Evolutionary conservation across 2,329 filamentous ascomycete species (phyloP), one percentile per base, ranked within the genome.

Genomic region (Trichoderma atroviride): DNA sequence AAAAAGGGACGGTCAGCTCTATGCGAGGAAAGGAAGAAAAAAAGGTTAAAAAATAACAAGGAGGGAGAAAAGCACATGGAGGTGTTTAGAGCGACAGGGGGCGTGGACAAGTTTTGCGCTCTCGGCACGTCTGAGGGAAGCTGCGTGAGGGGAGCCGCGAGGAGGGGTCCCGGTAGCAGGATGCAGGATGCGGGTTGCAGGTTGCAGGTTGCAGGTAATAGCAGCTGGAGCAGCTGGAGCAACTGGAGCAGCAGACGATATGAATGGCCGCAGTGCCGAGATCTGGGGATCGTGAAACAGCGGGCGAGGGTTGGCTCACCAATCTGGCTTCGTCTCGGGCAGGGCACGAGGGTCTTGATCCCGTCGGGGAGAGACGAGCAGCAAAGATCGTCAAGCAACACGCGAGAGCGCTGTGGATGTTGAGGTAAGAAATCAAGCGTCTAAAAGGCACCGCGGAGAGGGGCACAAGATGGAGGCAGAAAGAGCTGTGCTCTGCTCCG

Each of bases 91-190:
- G 22, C 22, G 67, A 50, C 63, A 66, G 56, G 59, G 53, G 35
- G 50, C 55, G 55, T 40, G 24, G 37, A 62, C 43, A 40, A 43
- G 29, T 22, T 50, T 50, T 52, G 29, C 59, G 9, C 11, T 24
- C 31, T 43, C 55, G 35, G 60, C 31, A 58, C 33, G 55, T 35
- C 53, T 50, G 59, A 63, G 14, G 10, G 61, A 43, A 50, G 53
- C 53, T n/a, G 53, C 35, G 63, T 22, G 55, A 58, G 63, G 53
- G 62, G 62, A 65, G 62, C 35, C n/a, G 33, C 47, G 29, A 40
- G n/a, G 59, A 66, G 68, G 68, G 61, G 61, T 58, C 61, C 35
- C 58, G 47, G 61, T 56, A 66, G 57, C 47, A 61, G 47, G 47
- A 24, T 5, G n/a, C n/a, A 50, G 47, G 43, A 11, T 4, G 43